phyloP scores from a whole-genome alignment of 73 alveolate genomes.

The Effrenium voratum region DNA sequence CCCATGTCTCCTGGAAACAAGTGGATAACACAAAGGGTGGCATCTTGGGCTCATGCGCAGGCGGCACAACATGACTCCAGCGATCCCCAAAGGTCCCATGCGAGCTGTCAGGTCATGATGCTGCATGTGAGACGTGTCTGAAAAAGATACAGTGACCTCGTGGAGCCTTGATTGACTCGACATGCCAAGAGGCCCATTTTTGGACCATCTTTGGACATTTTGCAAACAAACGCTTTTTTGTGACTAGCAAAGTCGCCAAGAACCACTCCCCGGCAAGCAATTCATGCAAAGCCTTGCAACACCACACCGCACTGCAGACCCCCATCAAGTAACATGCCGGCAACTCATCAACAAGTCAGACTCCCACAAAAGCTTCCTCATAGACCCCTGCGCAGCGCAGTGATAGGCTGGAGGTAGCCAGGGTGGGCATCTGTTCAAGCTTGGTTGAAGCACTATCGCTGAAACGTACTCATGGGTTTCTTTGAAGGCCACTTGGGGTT shows the following conservation, averaged over 20 bases:
- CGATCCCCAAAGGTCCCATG: neutral
- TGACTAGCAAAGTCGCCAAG: neutral
- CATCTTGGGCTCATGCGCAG: neutral
- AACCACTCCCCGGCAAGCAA: neutral
- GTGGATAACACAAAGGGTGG: neutral
- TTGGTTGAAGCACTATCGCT: too few relatives aligned
- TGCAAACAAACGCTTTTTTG: neutral
- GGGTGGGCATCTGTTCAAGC: too few relatives aligned
- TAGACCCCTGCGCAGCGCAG: slow-evolving; percentile 29
- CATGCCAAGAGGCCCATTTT: neutral
- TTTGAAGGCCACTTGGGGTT: neutral
- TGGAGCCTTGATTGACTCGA: neutral
- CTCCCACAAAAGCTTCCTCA: slow-evolving; percentile 81
- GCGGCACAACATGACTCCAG: neutral
- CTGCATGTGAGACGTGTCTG: neutral
- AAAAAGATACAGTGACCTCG: neutral
- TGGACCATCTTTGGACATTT: neutral
- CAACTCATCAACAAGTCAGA: slow-evolving; percentile 56
- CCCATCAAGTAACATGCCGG: neutral
- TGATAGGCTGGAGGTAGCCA: neutral
- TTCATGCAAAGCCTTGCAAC: neutral
- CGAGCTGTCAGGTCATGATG: neutral
- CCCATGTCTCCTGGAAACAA: neutral
- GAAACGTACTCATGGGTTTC: neutral
- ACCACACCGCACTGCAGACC: neutral